A percentile compares a stretch with the other conserved stretches of the same genome.
Evolutionary conservation across 2,329 filamentous ascomycete genomes (phyloP).

Genomic region (Aspergillus viridinutans): DNA sequence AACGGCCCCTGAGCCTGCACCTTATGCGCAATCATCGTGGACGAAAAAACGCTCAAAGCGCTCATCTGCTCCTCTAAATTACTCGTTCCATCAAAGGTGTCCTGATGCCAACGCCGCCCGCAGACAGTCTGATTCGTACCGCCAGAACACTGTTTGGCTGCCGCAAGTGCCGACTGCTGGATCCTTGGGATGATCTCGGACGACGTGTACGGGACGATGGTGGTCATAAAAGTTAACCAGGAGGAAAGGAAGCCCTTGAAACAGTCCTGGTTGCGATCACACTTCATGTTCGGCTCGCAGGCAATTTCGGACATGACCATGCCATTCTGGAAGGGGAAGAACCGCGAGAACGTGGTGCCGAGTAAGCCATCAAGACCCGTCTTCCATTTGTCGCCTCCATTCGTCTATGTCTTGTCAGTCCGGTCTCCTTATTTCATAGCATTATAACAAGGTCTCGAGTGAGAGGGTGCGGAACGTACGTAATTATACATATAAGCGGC

Average conservation of each 20-base stretch:
- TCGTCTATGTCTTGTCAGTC: slow-evolving; percentile 29
- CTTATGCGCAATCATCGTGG: slow-evolving; percentile 25
- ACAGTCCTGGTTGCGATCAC: slow-evolving; percentile 67
- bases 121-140: slow-evolving; percentile 56
- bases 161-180: slow-evolving; percentile 55
- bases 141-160: slow-evolving; percentile 61
- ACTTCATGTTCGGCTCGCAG: slow-evolving; percentile 60
- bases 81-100: slow-evolving; percentile 32
- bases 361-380: slow-evolving; percentile 55
- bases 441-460: slow-evolving; percentile 6
- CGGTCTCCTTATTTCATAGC: background rate
- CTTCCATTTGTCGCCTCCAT: slow-evolving; percentile 51
- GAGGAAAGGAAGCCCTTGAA: slow-evolving; percentile 70
- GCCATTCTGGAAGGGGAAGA: slow-evolving; percentile 48
- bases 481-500: slow-evolving; percentile 55
- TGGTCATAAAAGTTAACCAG: slow-evolving; percentile 60
- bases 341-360: slow-evolving; percentile 44
- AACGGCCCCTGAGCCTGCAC: slow-evolving; percentile 33
- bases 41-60: slow-evolving; percentile 34
- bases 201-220: slow-evolving; percentile 58
- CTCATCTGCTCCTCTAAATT: slow-evolving; percentile 43
- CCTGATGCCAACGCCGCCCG: slow-evolving; percentile 40
- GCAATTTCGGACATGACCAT: slow-evolving; percentile 62
- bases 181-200: slow-evolving; percentile 57
- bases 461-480: slow-evolving; percentile 26